Conservation (phyloP, 257 asterid genomes). For the Linaria vulgaris region DNA sequence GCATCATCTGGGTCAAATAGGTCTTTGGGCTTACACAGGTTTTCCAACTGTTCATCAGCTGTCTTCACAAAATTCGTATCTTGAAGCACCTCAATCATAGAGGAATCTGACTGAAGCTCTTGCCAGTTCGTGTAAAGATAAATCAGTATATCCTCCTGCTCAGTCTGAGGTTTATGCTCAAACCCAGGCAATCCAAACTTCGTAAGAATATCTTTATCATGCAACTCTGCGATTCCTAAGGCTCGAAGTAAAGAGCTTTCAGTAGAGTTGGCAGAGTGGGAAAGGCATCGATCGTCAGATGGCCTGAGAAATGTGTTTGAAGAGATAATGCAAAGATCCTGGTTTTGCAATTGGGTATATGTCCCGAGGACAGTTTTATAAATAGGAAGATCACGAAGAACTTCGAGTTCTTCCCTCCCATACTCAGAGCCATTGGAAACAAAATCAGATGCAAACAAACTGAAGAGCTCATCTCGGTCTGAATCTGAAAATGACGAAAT, state of each 20-base stretch:
- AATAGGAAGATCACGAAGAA: constrained; percentile 78
- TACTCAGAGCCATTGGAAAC: constrained; percentile 49
- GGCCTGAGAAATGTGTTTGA: constrained; percentile 92
- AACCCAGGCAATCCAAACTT: constrained; percentile 84
- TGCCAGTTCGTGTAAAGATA: constrained; percentile 80
- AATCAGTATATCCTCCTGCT: constrained; percentile 87
- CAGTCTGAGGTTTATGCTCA: constrained; percentile 60
- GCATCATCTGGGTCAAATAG: constrained; percentile 85
- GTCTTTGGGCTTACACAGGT: constrained; percentile 65
- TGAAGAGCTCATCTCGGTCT: constrained; percentile 69
- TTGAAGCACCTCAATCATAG: constrained; percentile 68
- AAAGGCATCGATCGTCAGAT: constrained; percentile 69
- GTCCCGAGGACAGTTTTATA: constrained; percentile 77
- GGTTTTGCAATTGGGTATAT: constrained; percentile 55
- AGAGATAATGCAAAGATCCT: constrained; percentile 74
- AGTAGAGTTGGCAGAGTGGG: constrained; percentile 52
- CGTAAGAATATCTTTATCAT: constrained; percentile 74
- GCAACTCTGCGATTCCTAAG: constrained; percentile 83
- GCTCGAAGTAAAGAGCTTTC: constrained; percentile 74
- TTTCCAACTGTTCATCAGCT: constrained; percentile 66
- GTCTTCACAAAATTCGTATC: constrained; percentile 74
- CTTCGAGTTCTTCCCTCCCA: constrained; percentile 75
- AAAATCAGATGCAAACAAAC: constrained; percentile 72
- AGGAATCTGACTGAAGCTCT: constrained; percentile 72
- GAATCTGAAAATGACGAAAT: constrained; percentile 54